Base-by-base conservation (phyloP, 1,284 basidiomycete species). In the Laetiporus sulphureus region DNA sequence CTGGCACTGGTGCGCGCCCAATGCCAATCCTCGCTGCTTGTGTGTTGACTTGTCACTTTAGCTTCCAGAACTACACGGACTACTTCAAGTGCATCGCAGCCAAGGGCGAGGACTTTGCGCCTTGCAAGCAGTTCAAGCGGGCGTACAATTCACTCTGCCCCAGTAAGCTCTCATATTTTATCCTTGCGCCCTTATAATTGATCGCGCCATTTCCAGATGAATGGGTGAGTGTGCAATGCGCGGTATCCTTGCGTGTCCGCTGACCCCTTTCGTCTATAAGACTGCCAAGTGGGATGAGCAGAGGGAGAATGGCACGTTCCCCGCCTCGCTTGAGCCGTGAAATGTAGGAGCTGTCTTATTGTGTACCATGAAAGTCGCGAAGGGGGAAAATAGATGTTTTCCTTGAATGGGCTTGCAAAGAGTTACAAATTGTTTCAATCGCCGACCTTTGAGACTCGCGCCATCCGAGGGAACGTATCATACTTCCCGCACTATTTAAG, bases 71-170 rank as follows among this genome's bases (percentile, higher is more conserved):
- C 71, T 97, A 92, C 67, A 85, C 88, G 47, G 92, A 99, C 70
- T 96, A 95, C 77, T 91, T 91, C 83, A 96, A 95, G 69, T 99
- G 96, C 66, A 73, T 98, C 58, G 73, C 89, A 60, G 93, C 92
- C 57, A 98, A 97, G 74, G 96, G 96, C 53, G 95, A 99, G 59
- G 96, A 99, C 48, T 98, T 85, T 64, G 82, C 85, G 18, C 93
- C 96, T 7, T 99, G 96, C 87, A 93, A 95, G 73, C 93, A 97
- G 72, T 99, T 99, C 83, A 91, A 88, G 75, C 82, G 84, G 63
- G 90, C 91, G 27, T 99, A 92, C 77, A 79, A 91, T 74, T 93
- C 94, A 40, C 81, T 99, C 50, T 99, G 96, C 74, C 96, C 96
- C 51, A 98, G 93, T 96, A 59, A 65, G 91, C 84, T 27, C 32